Base-by-base conservation (phyloP, 768 basidiomycete genomes). In the Lentinula aciculospora region DNA sequence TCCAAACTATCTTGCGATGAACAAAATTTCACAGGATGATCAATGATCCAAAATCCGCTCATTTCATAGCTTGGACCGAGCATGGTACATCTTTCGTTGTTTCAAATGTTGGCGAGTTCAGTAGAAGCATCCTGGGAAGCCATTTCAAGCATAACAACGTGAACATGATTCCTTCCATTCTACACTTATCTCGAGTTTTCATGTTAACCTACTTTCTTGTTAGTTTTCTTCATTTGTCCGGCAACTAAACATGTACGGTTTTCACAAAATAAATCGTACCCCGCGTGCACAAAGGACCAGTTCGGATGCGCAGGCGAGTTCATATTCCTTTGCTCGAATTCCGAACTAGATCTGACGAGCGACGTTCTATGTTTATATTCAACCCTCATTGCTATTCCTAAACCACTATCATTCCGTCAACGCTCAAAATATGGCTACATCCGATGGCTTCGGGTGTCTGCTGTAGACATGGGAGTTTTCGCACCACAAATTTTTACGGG, bases 191-290 rank as follows among this genome's bases (percentile, higher is more conserved):
- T 27, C 62, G 32, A 58, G 46, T 51, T 47, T 58, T 54, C 45
- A 31, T 54, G 39, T 21, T 56, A 19, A 44, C 23, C 21, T 19
- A 27, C 34, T 46, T 44, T 34, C 15, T 28, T 23, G 51, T 47
- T 66, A 96, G 86, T 96, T 97, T 70, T 92, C 91, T 12, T 92
- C 89, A 66, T 96, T 97, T 69, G 92, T 95, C 55, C 85, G 94
- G 62, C 94, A 96, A 68, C 81, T 95, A 62, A 95, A 96, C 78
- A 95, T 95, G 91, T 96, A 94, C 66, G 93, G 92, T 27, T 96
- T 95, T 71, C 92, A 93, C 75, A 95, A 95, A 74, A 92, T 92
- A 72, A 93, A 93, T 69, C 81, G 91, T 83, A 90, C 90, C 3
- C 90, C 90, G 25, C 86, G 92, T 48, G 87, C 90, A 4, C 88